Base-by-base conservation (phyloP, 768 basidiomycete species). In the Tricholoma sp. region DNA sequence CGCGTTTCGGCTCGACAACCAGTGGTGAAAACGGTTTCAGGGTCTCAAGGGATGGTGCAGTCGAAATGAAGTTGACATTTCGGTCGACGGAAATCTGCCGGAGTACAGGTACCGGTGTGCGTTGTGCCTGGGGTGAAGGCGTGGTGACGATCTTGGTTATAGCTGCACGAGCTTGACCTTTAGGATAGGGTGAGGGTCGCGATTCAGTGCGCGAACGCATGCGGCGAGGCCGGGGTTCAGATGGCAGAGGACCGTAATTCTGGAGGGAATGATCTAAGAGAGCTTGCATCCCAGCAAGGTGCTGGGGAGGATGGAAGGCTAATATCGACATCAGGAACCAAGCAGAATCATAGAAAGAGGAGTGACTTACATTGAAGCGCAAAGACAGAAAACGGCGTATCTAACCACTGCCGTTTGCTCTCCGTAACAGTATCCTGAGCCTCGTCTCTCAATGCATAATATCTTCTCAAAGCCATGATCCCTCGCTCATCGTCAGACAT, bases 381-480 rank as follows among this genome's bases (percentile, higher is more conserved):
- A 50, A 79, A 89, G n/a, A 84, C 22, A 0, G 88, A 91, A 62
- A 88, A 85, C 0, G 88, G 81, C 0, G 89, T 92, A 63, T 91
- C 89, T 0, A 62, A 49, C 89, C 88, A 91, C 0, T 69, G 60
- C 9, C 75, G 78, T 68, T 82, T 77, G 64, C 89, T 92, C 66
- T 89, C 88, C 1, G 69, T 72, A 4, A 91, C 84, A 0, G 83
- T 82, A 19, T 76, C 79, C 35, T 87, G 76, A 5, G 80, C 89
- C 69, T 91, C 89, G 51, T 85, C 81, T 37, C 80, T 76, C 19
- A 91, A 76, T 2, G 85, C 84, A 62, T 84, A 88, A 59, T 84
- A 91, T 59, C 76, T 82, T 58, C 88, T 76, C 43, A 91, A 66
- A 0, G 83, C 80, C 0, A 80, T 67, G 52, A 89, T 82, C 0